Base-by-base conservation (phyloP, 1,284 basidiomycete species). In the Thecaphora thlaspeos region DNA sequence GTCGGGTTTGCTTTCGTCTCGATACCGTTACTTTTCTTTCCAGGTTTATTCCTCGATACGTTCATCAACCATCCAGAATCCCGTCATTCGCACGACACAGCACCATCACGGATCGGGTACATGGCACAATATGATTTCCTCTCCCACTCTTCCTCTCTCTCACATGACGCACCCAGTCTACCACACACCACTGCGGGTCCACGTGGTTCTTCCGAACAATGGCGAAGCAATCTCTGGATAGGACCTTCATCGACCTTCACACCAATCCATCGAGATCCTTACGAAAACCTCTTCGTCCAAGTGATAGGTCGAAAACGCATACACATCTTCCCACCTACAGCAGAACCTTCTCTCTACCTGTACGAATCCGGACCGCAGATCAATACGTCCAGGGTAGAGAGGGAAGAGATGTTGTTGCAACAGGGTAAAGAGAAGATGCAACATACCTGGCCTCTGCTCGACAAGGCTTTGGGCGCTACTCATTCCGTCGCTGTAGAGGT, bases 211-310 rank as follows among this genome's bases (percentile, higher is more conserved):
- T 44, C 49, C 15, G 65, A 68, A 34, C 64, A 70, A 42, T 70
- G 64, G 64, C 47, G 68, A 8, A 56, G 65, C 50, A 70, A 70
- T 19, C 47, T 59, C 23, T 70, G 68, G 68, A 64, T 70, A 32
- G 68, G 68, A 3, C 64, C 64, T 15, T 34, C 48, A 18, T 57
- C 54, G 38, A 61, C 68, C 10, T 70, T 55, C 46, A 70, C 68
- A 3, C 68, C 68, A 12, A 24, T 68, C 4, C 66, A 68, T 41
- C 51, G 66, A 4, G 66, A 68, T 43, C 66, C 66, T 9, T 66
- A 68, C 46, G 55, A 68, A 43, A 70, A 70, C 46, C 34, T 67
- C 17, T 67, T 70, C 40, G 61, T 49, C 8, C 67, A 67, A 38
- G 56, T 70, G 26, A 61, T 70, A 22, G 68, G 68, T 10, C 45